Percentiles rank a stretch among this genome's conserved stretches.
These are phyloP conservation scores for Apiotrichum mycotoxinovorans DNA, from an alignment of 1,284 basidiomycete genomes.

Conservation along the genomic window DNA sequence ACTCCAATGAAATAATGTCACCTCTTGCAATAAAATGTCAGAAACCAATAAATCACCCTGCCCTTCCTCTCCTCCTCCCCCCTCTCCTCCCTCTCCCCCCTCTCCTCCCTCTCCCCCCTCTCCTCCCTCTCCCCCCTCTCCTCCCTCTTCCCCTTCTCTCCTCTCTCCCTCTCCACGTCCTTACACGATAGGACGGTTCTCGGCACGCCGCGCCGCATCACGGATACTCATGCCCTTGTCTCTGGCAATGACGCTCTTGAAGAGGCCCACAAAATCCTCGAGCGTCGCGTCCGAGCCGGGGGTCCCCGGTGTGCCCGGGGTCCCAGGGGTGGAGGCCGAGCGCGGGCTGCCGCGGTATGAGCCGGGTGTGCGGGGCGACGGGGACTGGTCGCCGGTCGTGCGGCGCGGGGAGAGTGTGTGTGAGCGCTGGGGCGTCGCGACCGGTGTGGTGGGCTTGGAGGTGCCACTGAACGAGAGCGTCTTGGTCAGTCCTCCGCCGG, in stretches of 20 bases:
- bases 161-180: too few relatives aligned
- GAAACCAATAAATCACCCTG: too few relatives aligned
- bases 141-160: too few relatives aligned
- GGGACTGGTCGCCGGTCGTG: not conserved
- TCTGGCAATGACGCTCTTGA: constrained; percentile 13
- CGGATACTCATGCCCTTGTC: constrained; percentile 15
- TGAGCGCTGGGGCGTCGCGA: not conserved
- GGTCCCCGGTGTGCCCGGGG: constrained; percentile 25
- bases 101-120: too few relatives aligned
- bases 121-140: too few relatives aligned
- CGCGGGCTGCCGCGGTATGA: not conserved
- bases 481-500: not conserved
- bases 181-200: not conserved
- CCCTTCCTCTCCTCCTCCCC: too few relatives aligned
- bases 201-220: constrained; percentile 4
- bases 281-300: constrained; percentile 9
- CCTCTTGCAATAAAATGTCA: too few relatives aligned
- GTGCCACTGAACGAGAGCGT: not conserved
- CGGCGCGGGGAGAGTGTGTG: not conserved
- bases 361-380: not conserved
- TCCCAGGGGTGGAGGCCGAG: not conserved
- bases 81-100: too few relatives aligned
- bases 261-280: constrained; percentile 12
- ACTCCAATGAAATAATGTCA: too few relatives aligned
- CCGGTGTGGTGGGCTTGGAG: not conserved